phyloP scores from a whole-genome alignment of 202 grass and related monocot genomes.

The Tripidium arundinaceum region DNA sequence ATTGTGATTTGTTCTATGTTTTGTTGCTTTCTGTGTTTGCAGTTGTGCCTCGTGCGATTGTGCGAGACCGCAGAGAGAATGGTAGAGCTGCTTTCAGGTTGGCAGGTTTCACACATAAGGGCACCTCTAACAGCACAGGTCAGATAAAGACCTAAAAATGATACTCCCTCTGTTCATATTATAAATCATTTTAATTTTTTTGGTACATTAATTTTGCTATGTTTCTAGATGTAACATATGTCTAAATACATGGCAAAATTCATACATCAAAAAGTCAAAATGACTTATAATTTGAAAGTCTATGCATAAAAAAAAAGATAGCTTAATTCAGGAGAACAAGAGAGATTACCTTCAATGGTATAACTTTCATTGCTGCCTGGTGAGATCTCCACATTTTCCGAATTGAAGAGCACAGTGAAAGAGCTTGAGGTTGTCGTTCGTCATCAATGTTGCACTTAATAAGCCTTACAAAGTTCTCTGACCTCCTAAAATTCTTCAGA shows the following conservation, averaged over 20 bases:
- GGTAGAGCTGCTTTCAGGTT: not conserved
- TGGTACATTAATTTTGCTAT: no score
- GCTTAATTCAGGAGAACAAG: not conserved
- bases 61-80: not conserved
- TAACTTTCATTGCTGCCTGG: slow-evolving; percentile 57
- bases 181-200: no score
- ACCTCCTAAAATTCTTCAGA: slow-evolving; percentile 83
- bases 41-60: not conserved
- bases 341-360: slow-evolving; percentile 65
- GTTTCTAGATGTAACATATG: no score
- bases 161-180: no score
- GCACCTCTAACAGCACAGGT: no score
- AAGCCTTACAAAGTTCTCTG: slow-evolving; percentile 78
- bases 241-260: no score
- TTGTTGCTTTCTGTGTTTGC: not conserved
- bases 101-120: not conserved
- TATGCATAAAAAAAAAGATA: no score
- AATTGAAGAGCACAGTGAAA: slow-evolving; percentile 72
- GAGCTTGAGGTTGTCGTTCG: slow-evolving; percentile 61
- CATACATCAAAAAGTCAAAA: no score
- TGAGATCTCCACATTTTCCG: slow-evolving; percentile 87
- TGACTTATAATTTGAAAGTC: no score
- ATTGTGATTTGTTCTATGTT: no score
- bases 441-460: slow-evolving; percentile 69
- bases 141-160: not conserved